Evolutionary conservation across 352 stramenopile species (phyloP), one percentile per base, ranked within the genome.

Genomic region (Elongisporangium anandrum): DNA sequence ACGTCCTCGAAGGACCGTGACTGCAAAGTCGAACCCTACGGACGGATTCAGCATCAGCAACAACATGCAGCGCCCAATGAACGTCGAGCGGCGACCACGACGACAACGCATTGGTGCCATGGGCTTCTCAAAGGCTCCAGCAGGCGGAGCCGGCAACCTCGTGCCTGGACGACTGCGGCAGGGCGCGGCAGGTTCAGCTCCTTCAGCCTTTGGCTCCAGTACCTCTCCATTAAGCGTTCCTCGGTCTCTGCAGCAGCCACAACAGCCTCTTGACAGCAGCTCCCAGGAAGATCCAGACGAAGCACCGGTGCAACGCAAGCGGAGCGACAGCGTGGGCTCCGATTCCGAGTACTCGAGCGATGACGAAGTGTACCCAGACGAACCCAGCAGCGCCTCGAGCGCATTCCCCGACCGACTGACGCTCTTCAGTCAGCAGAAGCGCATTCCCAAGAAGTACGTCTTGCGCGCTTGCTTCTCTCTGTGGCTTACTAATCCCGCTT

Each of bases 341-440:
- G 68, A 76, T 38, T 72, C 73, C 23, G 75, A 90, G 41, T 77
- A 76, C 39, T 64, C 60, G 41, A 75, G 70, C 47, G 73, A 86
- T 39, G 83, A 88, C 51, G 85, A 93, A 53, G 72, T 84, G 56
- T 92, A 87, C 26, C 79, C 80, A 3, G 82, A 89, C 55, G 66
- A 81, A 0, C 51, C 63, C 5, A 61, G 41, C 2, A 57, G 24
- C 21, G 61, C 65, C 5, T 15, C 65, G 4, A 92, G 81, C 23
- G 85, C 85, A 4, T 94, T 94, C 59, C 75, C 84, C 12, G 72
- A 89, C 57, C 75, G 81, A 17, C 64, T 94, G 38, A 81, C 82
- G 55, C 67, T 94, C 54, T 81, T 91, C n/a, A 85, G 78, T 55
- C 81, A 88, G 64, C 85, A 94, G 64, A 90, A 92, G 57, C 79